Conservation (phyloP, 2,329 filamentous ascomycete genomes). For the Colletotrichum tabaci region DNA sequence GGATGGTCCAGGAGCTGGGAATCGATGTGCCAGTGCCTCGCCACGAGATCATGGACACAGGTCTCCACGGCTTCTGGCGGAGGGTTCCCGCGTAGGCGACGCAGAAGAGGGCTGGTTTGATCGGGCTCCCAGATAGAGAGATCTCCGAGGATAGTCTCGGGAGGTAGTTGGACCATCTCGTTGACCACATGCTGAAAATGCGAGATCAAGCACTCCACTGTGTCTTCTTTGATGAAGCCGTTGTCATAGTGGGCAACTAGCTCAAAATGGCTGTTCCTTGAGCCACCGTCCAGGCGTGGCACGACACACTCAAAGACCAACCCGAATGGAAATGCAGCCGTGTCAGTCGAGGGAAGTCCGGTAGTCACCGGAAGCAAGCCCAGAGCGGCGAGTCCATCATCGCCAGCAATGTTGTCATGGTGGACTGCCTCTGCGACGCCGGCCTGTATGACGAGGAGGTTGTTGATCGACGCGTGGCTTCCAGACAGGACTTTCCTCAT, state of each 20-base stretch:
- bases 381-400: neutral
- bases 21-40: neutral
- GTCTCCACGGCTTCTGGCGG: neutral
- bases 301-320: neutral
- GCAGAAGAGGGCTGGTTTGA: neutral
- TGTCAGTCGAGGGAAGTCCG: neutral
- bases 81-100: neutral
- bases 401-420: too few species aligned
- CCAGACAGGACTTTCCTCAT: neutral
- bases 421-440: too few species aligned
- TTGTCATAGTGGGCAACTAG: neutral
- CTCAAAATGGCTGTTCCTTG: neutral
- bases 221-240: neutral
- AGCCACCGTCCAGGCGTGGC: neutral
- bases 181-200: neutral
- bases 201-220: neutral
- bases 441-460: neutral
- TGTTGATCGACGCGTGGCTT: neutral
- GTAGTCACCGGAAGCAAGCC: neutral
- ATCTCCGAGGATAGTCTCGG: neutral
- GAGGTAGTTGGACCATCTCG: neutral
- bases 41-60: neutral
- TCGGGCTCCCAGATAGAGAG: neutral
- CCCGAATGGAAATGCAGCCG: neutral
- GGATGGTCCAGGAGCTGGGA: neutral